Percentiles rank a stretch among this genome's conserved stretches.
Conservation (phyloP, 2,329 filamentous ascomycete species). For the Xylariaceae sp. region DNA sequence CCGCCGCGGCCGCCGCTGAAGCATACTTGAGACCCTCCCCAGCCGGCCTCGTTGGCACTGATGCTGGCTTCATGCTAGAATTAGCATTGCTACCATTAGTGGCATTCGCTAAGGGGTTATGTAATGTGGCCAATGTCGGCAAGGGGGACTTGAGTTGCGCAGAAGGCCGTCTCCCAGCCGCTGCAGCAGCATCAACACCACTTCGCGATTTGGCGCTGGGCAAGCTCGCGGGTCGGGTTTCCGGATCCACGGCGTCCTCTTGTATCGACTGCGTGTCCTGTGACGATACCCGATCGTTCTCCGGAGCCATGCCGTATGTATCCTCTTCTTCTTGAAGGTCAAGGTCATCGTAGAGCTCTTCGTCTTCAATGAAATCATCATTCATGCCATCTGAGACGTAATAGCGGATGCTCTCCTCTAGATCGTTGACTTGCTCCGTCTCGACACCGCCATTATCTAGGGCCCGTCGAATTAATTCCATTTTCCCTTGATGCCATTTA, state of each 20-base stretch:
- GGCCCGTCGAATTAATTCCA: conserved; percentile 87
- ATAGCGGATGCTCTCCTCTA: conserved; percentile 92
- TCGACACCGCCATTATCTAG: conserved; percentile 93
- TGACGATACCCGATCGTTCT: conserved; percentile 88
- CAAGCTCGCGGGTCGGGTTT: conserved; percentile 49
- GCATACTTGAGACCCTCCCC: conserved; percentile 96
- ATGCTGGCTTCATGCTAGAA: conserved; percentile 87
- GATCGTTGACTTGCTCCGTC: conserved; percentile 79
- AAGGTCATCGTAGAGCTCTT: conserved; percentile 92
- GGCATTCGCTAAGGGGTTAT: conserved; percentile 68
- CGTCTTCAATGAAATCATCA: conserved; percentile 90
- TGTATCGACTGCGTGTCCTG: conserved; percentile 93
- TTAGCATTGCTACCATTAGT: conserved; percentile 56
- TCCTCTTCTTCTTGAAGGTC: conserved; percentile 92
- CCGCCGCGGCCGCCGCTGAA: conserved; percentile 90
- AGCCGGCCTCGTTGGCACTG: conserved; percentile 78
- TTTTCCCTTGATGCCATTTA: conserved; percentile 93
- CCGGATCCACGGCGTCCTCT: conserved; percentile 73
- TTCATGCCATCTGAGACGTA: conserved; percentile 91
- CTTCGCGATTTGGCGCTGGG: conserved; percentile 54
- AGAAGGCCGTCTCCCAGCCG: conserved; percentile 71
- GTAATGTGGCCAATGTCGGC: conserved; percentile 87
- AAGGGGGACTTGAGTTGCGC: conserved; percentile 91
- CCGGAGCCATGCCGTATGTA: conserved; percentile 75
- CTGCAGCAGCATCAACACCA: conserved; percentile 58